Conservation (phyloP, 331 rosid genomes). For the Cydonia oblonga region DNA sequence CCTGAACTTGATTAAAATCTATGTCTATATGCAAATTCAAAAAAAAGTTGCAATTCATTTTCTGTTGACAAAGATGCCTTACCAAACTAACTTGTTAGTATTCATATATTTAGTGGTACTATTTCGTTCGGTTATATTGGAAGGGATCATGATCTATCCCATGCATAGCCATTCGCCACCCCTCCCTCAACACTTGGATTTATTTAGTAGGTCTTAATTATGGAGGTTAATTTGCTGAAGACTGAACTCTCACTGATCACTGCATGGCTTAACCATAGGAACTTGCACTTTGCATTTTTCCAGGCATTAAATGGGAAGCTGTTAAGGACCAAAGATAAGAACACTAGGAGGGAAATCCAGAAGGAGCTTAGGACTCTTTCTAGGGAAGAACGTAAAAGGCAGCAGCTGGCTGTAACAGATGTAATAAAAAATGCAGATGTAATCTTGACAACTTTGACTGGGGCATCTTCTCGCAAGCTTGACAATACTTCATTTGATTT, state of each 20-base stretch:
- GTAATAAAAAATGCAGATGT: slow-evolving; percentile 86
- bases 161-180: background rate
- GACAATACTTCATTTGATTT: slow-evolving; percentile 72
- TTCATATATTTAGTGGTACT: background rate
- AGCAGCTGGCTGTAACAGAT: slow-evolving; percentile 89
- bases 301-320: slow-evolving; percentile 90
- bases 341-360: slow-evolving; percentile 76
- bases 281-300: slow-evolving; percentile 11
- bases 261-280: background rate
- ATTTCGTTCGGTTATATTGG: background rate
- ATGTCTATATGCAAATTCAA: background rate
- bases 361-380: slow-evolving; percentile 87
- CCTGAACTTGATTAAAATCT: background rate
- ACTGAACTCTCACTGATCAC: background rate
- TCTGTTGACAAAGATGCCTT: background rate
- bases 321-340: slow-evolving; percentile 77
- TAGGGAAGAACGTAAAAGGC: slow-evolving; percentile 90
- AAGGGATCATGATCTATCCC: background rate
- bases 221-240: background rate
- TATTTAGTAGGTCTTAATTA: background rate
- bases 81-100: background rate
- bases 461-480: slow-evolving; percentile 71
- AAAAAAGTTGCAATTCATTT: background rate
- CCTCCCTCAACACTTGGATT: background rate
- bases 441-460: slow-evolving; percentile 79